phyloP scores from a whole-genome alignment of 2,329 filamentous ascomycete species.

The Graphiopsis chlorocephala region DNA sequence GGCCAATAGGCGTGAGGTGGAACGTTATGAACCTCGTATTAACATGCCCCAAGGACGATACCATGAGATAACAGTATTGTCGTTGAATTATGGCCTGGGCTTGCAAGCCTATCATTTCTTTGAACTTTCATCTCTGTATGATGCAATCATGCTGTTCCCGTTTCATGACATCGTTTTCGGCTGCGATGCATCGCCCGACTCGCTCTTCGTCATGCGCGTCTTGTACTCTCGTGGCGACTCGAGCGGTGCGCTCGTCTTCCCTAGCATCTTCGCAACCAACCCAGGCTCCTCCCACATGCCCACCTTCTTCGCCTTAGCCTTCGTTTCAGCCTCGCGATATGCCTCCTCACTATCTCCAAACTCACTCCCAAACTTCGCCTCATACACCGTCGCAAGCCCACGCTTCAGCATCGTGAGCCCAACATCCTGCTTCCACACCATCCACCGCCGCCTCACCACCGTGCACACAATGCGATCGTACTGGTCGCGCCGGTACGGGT shows the following conservation, averaged over 20 bases:
- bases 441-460: conserved; percentile 52
- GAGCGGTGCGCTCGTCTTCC: conserved; percentile 55
- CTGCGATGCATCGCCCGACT: neutral
- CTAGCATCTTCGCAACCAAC: conserved; percentile 40
- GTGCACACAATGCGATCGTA: conserved; percentile 89
- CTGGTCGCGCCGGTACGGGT: conserved; percentile 81
- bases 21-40: neutral
- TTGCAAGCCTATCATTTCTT: neutral
- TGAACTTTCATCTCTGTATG: neutral
- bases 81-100: neutral
- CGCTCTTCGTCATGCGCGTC: conserved; percentile 48
- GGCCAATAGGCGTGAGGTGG: neutral
- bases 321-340: conserved; percentile 63
- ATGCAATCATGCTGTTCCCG: neutral
- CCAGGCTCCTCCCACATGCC: conserved; percentile 63
- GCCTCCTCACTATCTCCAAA: conserved; percentile 67
- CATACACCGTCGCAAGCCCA: conserved; percentile 87
- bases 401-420: conserved; percentile 83
- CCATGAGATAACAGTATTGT: neutral
- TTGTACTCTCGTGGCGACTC: conserved; percentile 92
- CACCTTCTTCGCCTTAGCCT: conserved; percentile 40
- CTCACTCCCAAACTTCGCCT: conserved; percentile 84
- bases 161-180: neutral
- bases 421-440: conserved; percentile 70
- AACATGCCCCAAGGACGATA: neutral